Evolutionary conservation across 164 flowering plant genomes (phyloP).

Genomic region (Chimonanthus praecox): DNA sequence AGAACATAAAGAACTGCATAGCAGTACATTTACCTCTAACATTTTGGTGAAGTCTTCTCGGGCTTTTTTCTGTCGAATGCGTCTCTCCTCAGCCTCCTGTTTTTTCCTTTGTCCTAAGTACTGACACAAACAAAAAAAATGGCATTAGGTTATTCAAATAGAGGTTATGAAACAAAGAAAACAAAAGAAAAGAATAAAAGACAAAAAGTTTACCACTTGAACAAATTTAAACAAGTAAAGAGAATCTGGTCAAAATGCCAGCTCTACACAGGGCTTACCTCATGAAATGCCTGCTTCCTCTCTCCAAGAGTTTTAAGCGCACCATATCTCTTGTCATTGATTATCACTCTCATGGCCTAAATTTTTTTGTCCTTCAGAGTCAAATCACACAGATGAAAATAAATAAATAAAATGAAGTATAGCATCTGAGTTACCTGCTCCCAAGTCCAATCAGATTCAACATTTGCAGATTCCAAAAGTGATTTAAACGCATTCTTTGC

Average conservation of each 20-base stretch:
- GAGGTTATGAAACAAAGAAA: background rate
- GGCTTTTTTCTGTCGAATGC: slow-evolving; percentile 75
- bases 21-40: slow-evolving; percentile 56
- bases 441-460: slow-evolving; percentile 96
- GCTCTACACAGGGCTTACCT: slow-evolving; percentile 38
- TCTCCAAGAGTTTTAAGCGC: slow-evolving; percentile 94
- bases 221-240: background rate
- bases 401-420: background rate
- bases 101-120: slow-evolving; percentile 84
- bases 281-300: slow-evolving; percentile 96
- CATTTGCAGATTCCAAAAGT: slow-evolving; percentile 84
- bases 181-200: background rate
- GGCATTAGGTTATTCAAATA: background rate
- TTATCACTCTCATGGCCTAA: slow-evolving; percentile 85
- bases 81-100: slow-evolving; percentile 87
- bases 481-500: slow-evolving; percentile 93
- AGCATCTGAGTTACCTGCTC: slow-evolving; percentile 62
- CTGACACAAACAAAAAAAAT: slow-evolving; percentile 26
- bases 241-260: background rate
- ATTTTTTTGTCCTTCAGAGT: slow-evolving; percentile 5
- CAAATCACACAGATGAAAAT: background rate
- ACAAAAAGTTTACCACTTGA: background rate
- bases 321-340: slow-evolving; percentile 92
- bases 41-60: slow-evolving; percentile 83
- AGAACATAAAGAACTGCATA: background rate